A percentile compares a stretch with the other conserved stretches of the same genome.
Conservation (phyloP, 345 rosid genomes). For the Hypericum androsaemum region DNA sequence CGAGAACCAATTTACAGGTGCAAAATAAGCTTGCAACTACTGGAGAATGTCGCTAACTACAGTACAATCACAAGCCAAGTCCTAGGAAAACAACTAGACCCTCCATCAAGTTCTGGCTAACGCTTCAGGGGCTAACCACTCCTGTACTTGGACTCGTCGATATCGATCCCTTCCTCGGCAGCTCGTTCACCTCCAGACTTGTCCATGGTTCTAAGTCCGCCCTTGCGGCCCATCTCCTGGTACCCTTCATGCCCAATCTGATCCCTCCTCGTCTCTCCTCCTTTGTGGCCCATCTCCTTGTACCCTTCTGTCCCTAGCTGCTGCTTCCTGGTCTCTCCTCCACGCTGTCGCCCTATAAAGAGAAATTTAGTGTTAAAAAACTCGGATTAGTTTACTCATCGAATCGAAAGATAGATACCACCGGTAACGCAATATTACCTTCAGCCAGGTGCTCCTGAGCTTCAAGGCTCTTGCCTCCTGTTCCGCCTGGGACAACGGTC, state of each 20-base stretch:
- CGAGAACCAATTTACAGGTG: too few species aligned
- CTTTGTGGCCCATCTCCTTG: slow-evolving; percentile 43
- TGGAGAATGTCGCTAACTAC: too few species aligned
- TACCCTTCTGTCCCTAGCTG: slow-evolving; percentile 4
- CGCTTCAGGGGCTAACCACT: slow-evolving; percentile 16
- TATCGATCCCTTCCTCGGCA: slow-evolving; percentile 19
- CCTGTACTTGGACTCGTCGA: slow-evolving; percentile 36
- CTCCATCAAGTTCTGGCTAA: slow-evolving; percentile 11
- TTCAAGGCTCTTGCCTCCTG: slow-evolving; percentile 9
- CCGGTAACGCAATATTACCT: too few species aligned
- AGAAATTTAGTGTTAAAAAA: too few species aligned
- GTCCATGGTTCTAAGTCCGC: slow-evolving; percentile 34
- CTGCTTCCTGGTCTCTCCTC: neutral
- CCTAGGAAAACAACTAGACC: neutral
- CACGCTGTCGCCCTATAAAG: neutral
- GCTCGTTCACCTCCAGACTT: slow-evolving; percentile 26
- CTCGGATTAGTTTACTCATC: too few species aligned
- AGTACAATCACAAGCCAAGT: slow-evolving; percentile 2
- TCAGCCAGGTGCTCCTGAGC: slow-evolving; percentile 12
- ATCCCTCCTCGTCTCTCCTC: slow-evolving; percentile 49
- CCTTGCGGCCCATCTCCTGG: slow-evolving; percentile 49
- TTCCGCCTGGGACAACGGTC: slow-evolving; percentile 7
- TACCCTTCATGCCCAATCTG: slow-evolving; percentile 56
- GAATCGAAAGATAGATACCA: too few species aligned
- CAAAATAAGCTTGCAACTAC: too few species aligned